Evolutionary conservation across 192 early-diverging fungal genomes (phyloP).

Genomic region (Borealophlyctis nickersoniae): DNA sequence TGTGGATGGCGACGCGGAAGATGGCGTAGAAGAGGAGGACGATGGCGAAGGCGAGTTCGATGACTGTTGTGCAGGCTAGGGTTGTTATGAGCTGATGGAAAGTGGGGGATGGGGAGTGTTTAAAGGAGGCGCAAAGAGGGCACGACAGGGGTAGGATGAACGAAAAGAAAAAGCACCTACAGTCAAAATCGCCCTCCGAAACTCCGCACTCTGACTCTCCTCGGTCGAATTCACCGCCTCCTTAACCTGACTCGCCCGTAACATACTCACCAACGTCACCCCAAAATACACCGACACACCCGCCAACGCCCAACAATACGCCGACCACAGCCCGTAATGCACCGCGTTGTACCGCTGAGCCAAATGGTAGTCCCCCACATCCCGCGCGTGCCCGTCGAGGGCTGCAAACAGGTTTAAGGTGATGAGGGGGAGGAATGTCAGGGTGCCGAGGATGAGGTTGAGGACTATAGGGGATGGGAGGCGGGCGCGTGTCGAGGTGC

Average conservation of each 20-base stretch:
- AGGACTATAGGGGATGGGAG: not conserved
- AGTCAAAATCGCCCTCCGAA: no score
- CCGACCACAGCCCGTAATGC: not conserved
- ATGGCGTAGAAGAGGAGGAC: constrained; percentile 7
- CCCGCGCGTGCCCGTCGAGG: not conserved
- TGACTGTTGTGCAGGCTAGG: not conserved
- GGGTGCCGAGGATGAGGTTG: not conserved
- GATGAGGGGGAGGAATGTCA: not conserved
- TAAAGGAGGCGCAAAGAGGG: no score
- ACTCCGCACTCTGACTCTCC: no score
- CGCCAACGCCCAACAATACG: constrained; percentile 6
- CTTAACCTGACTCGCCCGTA: not conserved
- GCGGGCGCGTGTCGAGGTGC: not conserved
- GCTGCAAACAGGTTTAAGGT: not conserved
- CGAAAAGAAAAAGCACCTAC: no score
- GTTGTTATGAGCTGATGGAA: constrained; percentile 4
- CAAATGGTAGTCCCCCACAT: not conserved
- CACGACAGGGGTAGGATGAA: no score
- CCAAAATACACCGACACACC: constrained; percentile 1
- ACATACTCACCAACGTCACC: not conserved
- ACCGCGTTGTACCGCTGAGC: not conserved
- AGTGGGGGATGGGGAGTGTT: no score
- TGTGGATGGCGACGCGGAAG: not conserved
- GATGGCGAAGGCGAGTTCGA: not conserved
- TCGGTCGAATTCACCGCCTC: no score